phyloP scores from a whole-genome alignment of 257 asterid species.

The Paulownia fortunei region DNA sequence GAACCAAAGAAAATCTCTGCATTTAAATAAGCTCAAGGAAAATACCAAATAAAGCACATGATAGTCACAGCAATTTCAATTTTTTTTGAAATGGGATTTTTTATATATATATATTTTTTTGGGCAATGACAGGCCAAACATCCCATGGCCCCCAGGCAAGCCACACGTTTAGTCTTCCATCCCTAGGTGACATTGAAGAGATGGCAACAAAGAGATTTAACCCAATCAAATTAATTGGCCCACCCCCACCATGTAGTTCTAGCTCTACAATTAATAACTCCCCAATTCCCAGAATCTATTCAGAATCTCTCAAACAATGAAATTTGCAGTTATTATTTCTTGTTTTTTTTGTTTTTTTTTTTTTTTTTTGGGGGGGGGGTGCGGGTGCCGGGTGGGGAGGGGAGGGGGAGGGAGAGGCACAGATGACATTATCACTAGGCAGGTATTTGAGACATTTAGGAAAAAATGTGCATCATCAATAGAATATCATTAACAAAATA shows the following conservation, averaged over 20 bases:
- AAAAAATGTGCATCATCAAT: too few species aligned
- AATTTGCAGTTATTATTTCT: background rate
- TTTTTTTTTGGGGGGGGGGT: too few species aligned
- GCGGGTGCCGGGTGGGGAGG: too few species aligned
- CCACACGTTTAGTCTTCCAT: background rate
- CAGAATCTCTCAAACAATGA: background rate
- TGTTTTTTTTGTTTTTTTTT: too few species aligned
- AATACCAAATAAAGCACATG: conserved; percentile 3
- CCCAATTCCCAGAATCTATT: background rate
- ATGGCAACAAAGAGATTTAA: background rate
- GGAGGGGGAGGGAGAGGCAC: too few species aligned
- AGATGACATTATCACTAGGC: too few species aligned
- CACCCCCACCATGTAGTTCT: background rate
- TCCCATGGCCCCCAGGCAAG: too few species aligned
- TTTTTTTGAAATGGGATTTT: background rate
- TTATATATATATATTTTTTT: background rate
- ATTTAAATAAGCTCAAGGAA: conserved; percentile 23
- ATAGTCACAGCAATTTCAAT: background rate
- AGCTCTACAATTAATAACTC: background rate
- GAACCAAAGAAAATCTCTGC: conserved; percentile 12
- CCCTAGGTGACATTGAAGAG: background rate
- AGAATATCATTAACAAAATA: too few species aligned
- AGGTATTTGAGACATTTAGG: too few species aligned
- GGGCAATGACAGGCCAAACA: background rate
- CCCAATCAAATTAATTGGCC: background rate